phyloP scores from a whole-genome alignment of 441 rosid genomes.

The Daphne laureola region DNA sequence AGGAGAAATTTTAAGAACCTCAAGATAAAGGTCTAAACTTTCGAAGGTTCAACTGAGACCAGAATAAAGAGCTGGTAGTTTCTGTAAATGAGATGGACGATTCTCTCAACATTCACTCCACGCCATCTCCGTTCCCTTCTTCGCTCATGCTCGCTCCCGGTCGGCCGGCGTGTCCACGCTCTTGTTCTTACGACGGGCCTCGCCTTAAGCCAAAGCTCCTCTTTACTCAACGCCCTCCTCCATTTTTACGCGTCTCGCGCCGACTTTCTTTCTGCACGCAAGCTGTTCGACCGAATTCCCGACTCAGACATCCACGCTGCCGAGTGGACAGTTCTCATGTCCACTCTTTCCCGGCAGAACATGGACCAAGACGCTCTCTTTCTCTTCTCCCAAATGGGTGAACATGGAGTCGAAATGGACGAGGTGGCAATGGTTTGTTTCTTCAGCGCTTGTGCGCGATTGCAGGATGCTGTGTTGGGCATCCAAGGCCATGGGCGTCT shows the following conservation, averaged over 20 bases:
- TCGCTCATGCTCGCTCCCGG: constrained; percentile 43
- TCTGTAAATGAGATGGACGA: constrained; percentile 33
- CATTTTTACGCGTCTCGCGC: constrained; percentile 46
- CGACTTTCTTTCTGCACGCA: constrained; percentile 28
- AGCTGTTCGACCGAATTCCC: constrained; percentile 71
- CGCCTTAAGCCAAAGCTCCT: constrained; percentile 28
- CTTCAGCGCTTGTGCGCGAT: constrained; percentile 36
- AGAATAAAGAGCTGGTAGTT: no score
- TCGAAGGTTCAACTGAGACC: no score
- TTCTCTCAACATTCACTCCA: constrained; percentile 14
- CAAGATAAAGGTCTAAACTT: no score
- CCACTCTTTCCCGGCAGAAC: constrained; percentile 33
- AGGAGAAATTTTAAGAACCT: no score
- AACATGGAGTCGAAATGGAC: constrained; percentile 32
- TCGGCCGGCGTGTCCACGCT: constrained; percentile 52
- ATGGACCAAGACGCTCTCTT: constrained; percentile 23
- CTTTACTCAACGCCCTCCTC: constrained; percentile 50
- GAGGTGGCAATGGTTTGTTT: constrained; percentile 46
- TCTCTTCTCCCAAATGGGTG: constrained; percentile 43
- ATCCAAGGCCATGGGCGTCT: constrained; percentile 47
- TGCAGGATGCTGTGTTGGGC: constrained; percentile 40
- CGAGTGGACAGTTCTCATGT: constrained; percentile 67
- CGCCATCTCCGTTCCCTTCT: constrained; percentile 46
- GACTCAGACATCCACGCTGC: constrained; percentile 43
- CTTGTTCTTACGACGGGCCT: constrained; percentile 44